Evolutionary conservation across 805 yeast species (phyloP), one percentile per base, ranked within the genome.

Genomic region (Candida ipomoeae): DNA sequence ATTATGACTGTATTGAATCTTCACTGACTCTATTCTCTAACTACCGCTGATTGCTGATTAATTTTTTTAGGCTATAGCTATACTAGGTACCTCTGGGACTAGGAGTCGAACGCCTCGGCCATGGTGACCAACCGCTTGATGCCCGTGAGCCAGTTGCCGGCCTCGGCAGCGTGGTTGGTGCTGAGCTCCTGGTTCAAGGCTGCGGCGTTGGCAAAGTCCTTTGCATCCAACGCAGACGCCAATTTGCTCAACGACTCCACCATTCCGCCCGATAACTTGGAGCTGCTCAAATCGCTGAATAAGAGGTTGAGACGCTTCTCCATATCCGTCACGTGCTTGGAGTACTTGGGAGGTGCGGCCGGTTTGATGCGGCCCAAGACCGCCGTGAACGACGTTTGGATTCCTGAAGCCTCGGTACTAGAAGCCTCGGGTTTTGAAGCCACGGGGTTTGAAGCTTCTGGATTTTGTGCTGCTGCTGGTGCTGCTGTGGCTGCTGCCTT

Each of bases 121-220:
- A 94, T 88, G 55, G 85, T 85, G 54, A 92, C 82, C 55, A 94
- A 77, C 59, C 97, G 82, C 68, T 86, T 89, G 43, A 94, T 85
- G 59, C 99, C 99, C 32, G 87, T 81, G 72, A 87, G 81, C 99
- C 99, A 94, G 61, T 85, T 83, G 13, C 96, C 97, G 55, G 86
- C 81, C 66, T 91, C 96, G 21, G 78, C 81, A 21, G 84, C 78
- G 54, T 80, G 77, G 35, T 80, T 77, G 6, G 89, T 77, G 20
- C 86, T 80, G 53, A 94, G 78, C 46, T 82, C 80, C 34, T 74
- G 65, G 54, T 81, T 82, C 33, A 80, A 58, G 1, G 75, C 66
- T 47, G 76, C 68, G 1, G 98, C 97, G 14, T 71, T 71, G 3
- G 68, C 65, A 63, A 71, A 87, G 52, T 89, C 84, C 52, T 77